Evolutionary conservation across 805 yeast species (phyloP).

Genomic region (Hanseniaspora lachancei): DNA sequence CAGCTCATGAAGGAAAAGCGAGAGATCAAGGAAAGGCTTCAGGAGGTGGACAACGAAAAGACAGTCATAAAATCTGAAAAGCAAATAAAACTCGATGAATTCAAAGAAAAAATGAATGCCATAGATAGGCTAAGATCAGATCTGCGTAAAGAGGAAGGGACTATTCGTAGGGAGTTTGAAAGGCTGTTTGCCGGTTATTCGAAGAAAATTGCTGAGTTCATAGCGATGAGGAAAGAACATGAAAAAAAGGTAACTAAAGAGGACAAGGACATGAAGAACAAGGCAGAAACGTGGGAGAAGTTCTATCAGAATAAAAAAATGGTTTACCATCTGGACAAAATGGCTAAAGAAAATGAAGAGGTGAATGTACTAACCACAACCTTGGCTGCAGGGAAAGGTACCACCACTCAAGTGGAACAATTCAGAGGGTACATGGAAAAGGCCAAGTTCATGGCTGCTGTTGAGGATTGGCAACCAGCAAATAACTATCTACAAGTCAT

Average conservation of each 20-base stretch:
- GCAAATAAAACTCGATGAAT: constrained; percentile 8
- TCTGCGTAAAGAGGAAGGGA: constrained; percentile 23
- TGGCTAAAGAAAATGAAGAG: constrained; percentile 62
- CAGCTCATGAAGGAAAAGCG: constrained; percentile 9
- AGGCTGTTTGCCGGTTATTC: not conserved
- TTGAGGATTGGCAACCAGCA: constrained; percentile 30
- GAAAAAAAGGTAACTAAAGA: not conserved
- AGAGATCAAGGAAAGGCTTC: constrained; percentile 7
- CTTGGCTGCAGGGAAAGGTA: constrained; percentile 75
- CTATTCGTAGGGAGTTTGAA: constrained; percentile 16
- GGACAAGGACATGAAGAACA: not conserved
- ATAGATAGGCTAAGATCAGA: constrained; percentile 23
- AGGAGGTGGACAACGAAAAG: constrained; percentile 9
- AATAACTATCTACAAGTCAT: constrained; percentile 10
- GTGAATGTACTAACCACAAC: constrained; percentile 63
- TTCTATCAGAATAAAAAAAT: constrained; percentile 51
- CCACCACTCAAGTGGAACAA: constrained; percentile 53
- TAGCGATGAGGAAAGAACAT: not conserved
- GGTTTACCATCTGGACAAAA: constrained; percentile 70
- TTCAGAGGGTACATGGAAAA: constrained; percentile 71
- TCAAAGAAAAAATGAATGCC: constrained; percentile 17
- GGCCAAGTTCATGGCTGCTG: constrained; percentile 61
- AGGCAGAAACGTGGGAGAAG: not conserved
- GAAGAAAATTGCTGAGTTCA: not conserved
- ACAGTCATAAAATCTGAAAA: constrained; percentile 3